Evolutionary conservation across 2,329 filamentous ascomycete genomes (phyloP), one percentile per base, ranked within the genome.

Genomic region (Septoria linicola): DNA sequence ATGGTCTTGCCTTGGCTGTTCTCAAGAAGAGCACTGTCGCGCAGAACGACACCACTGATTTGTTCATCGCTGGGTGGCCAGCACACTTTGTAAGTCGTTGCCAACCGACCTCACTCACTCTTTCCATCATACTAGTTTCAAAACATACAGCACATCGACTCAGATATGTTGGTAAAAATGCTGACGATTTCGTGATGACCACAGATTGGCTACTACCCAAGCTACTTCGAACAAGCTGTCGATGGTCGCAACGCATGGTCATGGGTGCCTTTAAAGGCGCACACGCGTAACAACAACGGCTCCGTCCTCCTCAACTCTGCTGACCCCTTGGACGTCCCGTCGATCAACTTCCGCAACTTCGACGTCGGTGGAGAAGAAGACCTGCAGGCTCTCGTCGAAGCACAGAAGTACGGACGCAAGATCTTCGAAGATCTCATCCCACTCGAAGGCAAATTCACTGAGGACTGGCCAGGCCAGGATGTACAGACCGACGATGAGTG

Each of bases 251-350:
- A 71, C 19, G 71, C 74, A 54, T 77, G 70, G 70, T 68, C 70
- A 13, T 78, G 74, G 74, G 68, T 68, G 3, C 74, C 77, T 1
- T 72, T 88, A 82, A 84, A 84, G 66, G 76, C 79, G 0, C 82
- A 84, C 59, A 77, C 83, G 0, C 77, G 80, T 41, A 86, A 88
- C 64, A 85, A 87, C 63, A 67, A 66, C 66, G 85, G 86, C 3
- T 77, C 75, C 2, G 84, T 89, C 2, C 75, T 66, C 1, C 76
- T 89, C 2, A 72, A 71, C n/a, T 83, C 80, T 0, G 68, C 77
- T 0, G 78, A 88, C 60, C 84, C 85, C 0, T 76, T 80, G 1
- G 83, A 87, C 47, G 71, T 75, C 4, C 85, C 85, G 0, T 65
- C 76, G 3, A 84, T 88, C 57, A 72, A 73, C 40, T 85, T 83